A percentile compares a stretch with the other conserved stretches of the same genome.
Evolutionary conservation across 371 early-diverging fungal genomes (phyloP).

Genomic region (Mortierella sp.): DNA sequence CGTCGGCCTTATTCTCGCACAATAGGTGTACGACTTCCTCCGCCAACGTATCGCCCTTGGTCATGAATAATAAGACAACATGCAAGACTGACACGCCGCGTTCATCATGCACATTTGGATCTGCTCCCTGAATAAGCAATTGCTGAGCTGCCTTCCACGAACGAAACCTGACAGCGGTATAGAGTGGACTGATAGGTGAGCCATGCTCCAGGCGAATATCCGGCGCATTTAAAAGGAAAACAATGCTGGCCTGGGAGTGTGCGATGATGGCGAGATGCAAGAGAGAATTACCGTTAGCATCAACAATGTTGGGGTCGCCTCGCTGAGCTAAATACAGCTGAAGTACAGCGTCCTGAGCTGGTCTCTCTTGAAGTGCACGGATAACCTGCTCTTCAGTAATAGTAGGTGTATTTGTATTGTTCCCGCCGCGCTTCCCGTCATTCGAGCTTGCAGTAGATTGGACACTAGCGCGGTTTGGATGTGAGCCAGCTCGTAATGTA

Average conservation of each 20-base stretch:
- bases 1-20: constrained; percentile 52
- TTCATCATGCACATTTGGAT: constrained; percentile 51
- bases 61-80: constrained; percentile 46
- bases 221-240: constrained; percentile 47
- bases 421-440: constrained; percentile 19
- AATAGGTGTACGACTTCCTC: constrained; percentile 53
- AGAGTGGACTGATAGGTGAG: constrained; percentile 53
- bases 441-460: constrained; percentile 35
- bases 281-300: constrained; percentile 48
- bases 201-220: constrained; percentile 52
- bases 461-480: constrained; percentile 45
- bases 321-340: constrained; percentile 40
- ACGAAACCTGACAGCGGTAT: constrained; percentile 53
- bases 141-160: constrained; percentile 56
- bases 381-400: constrained; percentile 51
- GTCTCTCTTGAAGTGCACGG: constrained; percentile 40
- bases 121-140: constrained; percentile 46
- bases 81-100: constrained; percentile 53
- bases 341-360: constrained; percentile 42
- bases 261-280: constrained; percentile 50
- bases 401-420: not conserved
- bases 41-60: constrained; percentile 50
- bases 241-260: constrained; percentile 48
- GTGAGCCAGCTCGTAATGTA: constrained; percentile 22
- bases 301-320: constrained; percentile 54